Evolutionary conservation across 345 rosid species (phyloP), one percentile per base, ranked within the genome.

Genomic region (Gossypium turneri): DNA sequence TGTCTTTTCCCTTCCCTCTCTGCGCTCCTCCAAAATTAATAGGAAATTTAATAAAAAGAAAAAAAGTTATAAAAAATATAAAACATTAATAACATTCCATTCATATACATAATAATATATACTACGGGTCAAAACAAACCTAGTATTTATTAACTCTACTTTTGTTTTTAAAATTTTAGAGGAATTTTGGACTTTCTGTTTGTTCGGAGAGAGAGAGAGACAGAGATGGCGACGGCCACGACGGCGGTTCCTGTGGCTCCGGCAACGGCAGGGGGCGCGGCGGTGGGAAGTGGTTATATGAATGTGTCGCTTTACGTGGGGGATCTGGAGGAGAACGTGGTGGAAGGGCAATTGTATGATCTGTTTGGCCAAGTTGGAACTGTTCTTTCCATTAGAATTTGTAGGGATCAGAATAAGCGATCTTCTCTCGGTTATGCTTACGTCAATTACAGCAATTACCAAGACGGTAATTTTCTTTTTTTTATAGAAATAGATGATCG

Each of bases 361-460:
- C 80, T 90, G 45, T 90, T 90, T 59, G 80, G 62, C 44, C 88
- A 84, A 79, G 81, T 84, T 13, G 86, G 89, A 12, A 84, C 67
- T 16, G 90, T 90, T 7, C 77, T 77, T 12, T 85, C 88, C 3
- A 9, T 87, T 76, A 90, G 87, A 86, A 90, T 90, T 80, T 88
- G 94, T 70, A 84, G 92, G 51, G 94, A 90, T 80, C 78, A 62
- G 78, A 67, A 56, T 61, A 74, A 77, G 63, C 65, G 83, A 56
- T 79, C 85, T 2, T 90, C 94, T 19, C 91, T 90, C 25, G 91
- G 94, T 24, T 90, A 90, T 61, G 94, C 82, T 12, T 90, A 90
- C 75, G 88, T 90, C 73, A 88, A 90, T 82, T 90, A 84, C 84
- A 63, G 72, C 74, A 87, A 78, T 63, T 83, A 84, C 2, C 84